A percentile compares a stretch with the other conserved stretches of the same genome.
phyloP scores from a whole-genome alignment of 495 filamentous ascomycete species.

The Neurospora tetrasperma region DNA sequence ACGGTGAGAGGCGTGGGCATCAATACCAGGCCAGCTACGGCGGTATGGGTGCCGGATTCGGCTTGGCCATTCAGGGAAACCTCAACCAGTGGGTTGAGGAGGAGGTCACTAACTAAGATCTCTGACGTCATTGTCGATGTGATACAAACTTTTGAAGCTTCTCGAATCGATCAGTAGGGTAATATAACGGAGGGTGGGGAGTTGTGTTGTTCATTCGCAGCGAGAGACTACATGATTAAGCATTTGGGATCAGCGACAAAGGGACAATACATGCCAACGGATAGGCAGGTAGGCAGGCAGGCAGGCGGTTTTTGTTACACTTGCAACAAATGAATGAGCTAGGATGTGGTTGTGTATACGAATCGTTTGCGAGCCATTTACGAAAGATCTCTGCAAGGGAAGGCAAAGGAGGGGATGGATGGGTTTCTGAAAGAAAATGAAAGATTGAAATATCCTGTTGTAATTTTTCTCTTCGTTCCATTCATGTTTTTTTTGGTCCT shows the following conservation, averaged over 20 bases:
- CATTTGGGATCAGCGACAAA: neutral
- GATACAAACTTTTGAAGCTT: neutral
- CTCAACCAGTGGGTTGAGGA: slow-evolving; percentile 49
- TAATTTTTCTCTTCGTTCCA: slow-evolving; percentile 10
- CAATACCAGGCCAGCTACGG: slow-evolving; percentile 47
- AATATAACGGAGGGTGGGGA: neutral
- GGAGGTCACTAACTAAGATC: slow-evolving; percentile 39
- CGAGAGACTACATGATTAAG: neutral
- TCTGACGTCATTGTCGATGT: neutral
- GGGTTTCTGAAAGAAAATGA: neutral
- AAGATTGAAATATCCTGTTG: slow-evolving; percentile 7
- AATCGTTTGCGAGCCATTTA: neutral
- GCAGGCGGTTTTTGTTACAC: neutral
- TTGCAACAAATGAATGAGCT: neutral
- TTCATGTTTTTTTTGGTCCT: slow-evolving; percentile 10
- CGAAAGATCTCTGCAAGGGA: neutral
- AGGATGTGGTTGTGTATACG: neutral
- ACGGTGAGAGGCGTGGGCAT: slow-evolving; percentile 40
- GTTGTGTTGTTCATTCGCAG: neutral
- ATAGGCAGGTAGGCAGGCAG: neutral
- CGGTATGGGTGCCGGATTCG: slow-evolving; percentile 39
- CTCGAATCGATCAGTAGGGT: neutral
- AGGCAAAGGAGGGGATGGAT: neutral
- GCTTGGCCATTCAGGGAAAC: slow-evolving; percentile 40
- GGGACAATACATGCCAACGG: neutral